These are phyloP conservation scores for sunflower (Helianthus annuus) DNA, from an alignment of 129 eudicot species.

Conservation along the genomic window HanXRQr2.0-SUNRISE NC_035433.2:33716337-33716836, in stretches of 20 bases:
- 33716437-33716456: not conserved
- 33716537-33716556: too few species aligned
- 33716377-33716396: conserved; percentile 1
- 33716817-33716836: conserved; percentile 26
- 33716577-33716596: too few species aligned
- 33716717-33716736: not conserved
- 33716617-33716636: too few species aligned
- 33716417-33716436: conserved; percentile 19
- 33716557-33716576: too few species aligned
- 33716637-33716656: not conserved
- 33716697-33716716: not conserved
- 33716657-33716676: conserved; percentile 1
- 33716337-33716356: conserved; percentile 15
- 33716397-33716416: conserved; percentile 15
- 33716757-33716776: conserved; percentile 20
- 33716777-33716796: conserved; percentile 13
- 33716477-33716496: too few species aligned
- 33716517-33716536: too few species aligned
- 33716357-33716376: conserved; percentile 9
- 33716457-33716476: not conserved
- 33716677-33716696: not conserved
- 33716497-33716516: too few species aligned
- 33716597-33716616: too few species aligned
- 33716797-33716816: conserved; percentile 21
- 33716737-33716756: not conserved